Conservation (phyloP, 495 filamentous ascomycete genomes). For the Aspergillus diversus region DNA sequence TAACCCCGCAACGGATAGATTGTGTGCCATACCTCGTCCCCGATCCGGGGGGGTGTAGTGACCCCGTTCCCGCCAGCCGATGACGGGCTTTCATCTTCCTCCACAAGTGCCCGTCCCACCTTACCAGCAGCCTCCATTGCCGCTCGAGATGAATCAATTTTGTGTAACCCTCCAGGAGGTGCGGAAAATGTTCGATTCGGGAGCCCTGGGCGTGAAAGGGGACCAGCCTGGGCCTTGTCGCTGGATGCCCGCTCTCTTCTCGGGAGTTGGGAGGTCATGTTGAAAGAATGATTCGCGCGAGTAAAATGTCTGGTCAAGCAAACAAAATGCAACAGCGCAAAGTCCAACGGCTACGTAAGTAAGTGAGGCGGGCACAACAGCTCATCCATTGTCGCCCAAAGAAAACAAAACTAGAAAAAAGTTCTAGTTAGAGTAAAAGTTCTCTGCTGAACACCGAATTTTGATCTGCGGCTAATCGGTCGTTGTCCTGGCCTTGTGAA, state of each 20-base stretch:
- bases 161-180: constrained; percentile 35
- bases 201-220: constrained; percentile 36
- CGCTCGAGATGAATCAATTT: constrained; percentile 29
- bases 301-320: constrained; percentile 24
- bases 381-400: constrained; percentile 43
- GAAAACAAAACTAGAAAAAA: background rate
- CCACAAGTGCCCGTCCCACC: constrained; percentile 34
- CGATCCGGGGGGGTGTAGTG: constrained; percentile 16
- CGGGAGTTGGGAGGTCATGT: constrained; percentile 31
- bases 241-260: constrained; percentile 38
- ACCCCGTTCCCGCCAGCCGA: constrained; percentile 21
- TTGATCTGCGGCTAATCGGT: constrained; percentile 5
- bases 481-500: constrained; percentile 4
- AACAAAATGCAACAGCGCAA: constrained; percentile 30
- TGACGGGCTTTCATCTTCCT: constrained; percentile 37
- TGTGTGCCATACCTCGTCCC: constrained; percentile 35
- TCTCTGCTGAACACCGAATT: background rate
- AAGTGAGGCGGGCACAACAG: constrained; percentile 34
- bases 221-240: constrained; percentile 36
- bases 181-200: constrained; percentile 41
- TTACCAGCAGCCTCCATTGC: constrained; percentile 27
- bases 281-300: constrained; percentile 14
- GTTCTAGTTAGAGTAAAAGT: constrained; percentile 2
- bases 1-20: background rate
- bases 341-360: constrained; percentile 37